Conservation (phyloP, 345 rosid genomes). For the Aurinia saxatilis region DNA sequence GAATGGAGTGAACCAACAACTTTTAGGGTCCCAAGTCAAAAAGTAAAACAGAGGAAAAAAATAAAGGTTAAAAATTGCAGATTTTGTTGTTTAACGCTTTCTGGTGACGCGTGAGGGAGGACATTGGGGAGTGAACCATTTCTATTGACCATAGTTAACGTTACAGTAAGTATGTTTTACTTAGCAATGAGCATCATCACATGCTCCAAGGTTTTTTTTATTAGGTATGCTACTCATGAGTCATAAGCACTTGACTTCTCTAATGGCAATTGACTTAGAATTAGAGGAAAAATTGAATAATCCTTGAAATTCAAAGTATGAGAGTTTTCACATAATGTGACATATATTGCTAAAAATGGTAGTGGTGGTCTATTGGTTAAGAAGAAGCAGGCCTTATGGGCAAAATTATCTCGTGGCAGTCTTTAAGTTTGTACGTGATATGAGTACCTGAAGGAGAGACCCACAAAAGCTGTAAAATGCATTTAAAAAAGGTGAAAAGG, state of each 20-base stretch:
- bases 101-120: constrained; percentile 28
- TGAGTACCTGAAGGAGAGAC: constrained; percentile 28
- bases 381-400: constrained; percentile 22
- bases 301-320: background rate
- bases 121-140: constrained; percentile 25
- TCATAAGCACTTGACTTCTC: no score
- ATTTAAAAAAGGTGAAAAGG: background rate
- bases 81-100: background rate
- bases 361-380: background rate
- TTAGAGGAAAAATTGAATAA: background rate
- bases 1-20: background rate
- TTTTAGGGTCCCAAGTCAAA: constrained; percentile 23
- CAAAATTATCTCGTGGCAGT: constrained; percentile 14
- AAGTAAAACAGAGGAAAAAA: constrained; percentile 16
- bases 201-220: constrained; percentile 1
- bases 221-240: no score
- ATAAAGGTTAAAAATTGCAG: background rate
- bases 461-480: constrained; percentile 24
- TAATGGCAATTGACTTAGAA: no score
- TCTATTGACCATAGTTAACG: constrained; percentile 14
- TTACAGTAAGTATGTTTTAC: constrained; percentile 7
- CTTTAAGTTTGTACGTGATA: constrained; percentile 8
- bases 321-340: background rate
- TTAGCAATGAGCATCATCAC: constrained; percentile 1
- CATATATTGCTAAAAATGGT: background rate